Evolutionary conservation across 495 filamentous ascomycete genomes (phyloP), one percentile per base, ranked within the genome.

Genomic region (Xylaria curta): DNA sequence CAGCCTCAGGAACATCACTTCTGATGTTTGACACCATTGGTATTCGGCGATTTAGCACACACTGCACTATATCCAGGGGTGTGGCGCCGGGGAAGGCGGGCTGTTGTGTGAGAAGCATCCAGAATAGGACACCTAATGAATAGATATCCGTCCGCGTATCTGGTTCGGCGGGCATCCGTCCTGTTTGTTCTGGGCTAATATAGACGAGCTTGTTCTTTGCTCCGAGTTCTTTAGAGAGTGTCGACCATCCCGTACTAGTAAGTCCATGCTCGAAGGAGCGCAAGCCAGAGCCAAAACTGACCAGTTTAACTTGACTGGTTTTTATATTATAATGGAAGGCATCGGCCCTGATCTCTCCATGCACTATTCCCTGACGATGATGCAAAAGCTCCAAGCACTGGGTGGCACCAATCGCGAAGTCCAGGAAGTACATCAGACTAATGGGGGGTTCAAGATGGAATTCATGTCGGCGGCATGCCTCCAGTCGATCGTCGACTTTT

Each of bases 91-190:
- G 89, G 73, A 95, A 97, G 0, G 92, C 90, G 5, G 91, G 85
- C 74, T 91, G 89, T 31, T 93, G 92, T 19, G 91, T 91, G 56
- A 97, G 83, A 82, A 97, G 89, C 31, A 86, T 92, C 91, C 92
- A 97, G 77, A 97, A 95, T 6, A 97, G 79, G 66, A 97, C 87
- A 15, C 94, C 94, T 2, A 97, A 84, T 2, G 92, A 93, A 78
- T 97, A 97, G 44, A 97, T 94, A 81, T 97, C 94, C 12, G 94
- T 97, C 58, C 94, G 87, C 68, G 89, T 92, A 81, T 97, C 94
- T 1, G 94, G 94, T 75, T 96, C 93, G 21, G 91, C 93, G 3
- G 93, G 91, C 88, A 97, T 91, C 19, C 94, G 89, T 31, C 94
- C 94, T 17, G 94, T 97, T 84, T 97, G 94, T 74, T 97, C 94